Percentiles rank a stretch among this genome's conserved stretches.
phyloP scores from a whole-genome alignment of 148 eudicot genomes.

The Arctostaphylos glauca region DNA sequence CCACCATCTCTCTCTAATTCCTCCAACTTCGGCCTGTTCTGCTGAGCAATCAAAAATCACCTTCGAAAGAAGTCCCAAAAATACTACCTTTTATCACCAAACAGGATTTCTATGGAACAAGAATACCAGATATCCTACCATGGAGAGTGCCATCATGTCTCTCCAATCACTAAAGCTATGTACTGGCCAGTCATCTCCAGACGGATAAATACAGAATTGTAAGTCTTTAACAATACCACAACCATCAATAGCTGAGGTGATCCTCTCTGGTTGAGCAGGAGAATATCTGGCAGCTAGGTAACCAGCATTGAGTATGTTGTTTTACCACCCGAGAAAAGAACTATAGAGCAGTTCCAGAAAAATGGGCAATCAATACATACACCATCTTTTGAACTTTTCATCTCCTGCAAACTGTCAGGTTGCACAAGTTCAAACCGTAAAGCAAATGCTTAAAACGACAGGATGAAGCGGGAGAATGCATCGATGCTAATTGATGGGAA shows the following conservation, averaged over 20 bases:
- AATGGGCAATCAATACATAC: not conserved
- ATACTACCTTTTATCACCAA: not conserved
- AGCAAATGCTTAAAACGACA: not conserved
- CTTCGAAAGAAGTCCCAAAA: not conserved
- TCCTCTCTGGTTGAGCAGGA: not conserved
- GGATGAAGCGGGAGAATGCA: conserved; percentile 12
- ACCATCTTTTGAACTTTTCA: not conserved
- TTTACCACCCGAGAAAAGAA: not conserved
- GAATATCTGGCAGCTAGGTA: not conserved
- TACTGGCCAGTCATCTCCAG: not conserved
- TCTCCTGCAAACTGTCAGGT: not conserved
- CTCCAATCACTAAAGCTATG: not conserved
- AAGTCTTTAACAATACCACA: not conserved
- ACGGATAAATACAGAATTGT: not conserved
- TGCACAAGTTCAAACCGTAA: not conserved
- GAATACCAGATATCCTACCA: not conserved
- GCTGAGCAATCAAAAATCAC: not conserved
- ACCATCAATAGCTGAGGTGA: not conserved
- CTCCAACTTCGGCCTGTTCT: not conserved
- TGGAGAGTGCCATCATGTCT: not conserved
- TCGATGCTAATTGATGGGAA: not conserved
- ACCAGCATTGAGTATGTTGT: not conserved
- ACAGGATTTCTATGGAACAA: not conserved
- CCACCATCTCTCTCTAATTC: not conserved
- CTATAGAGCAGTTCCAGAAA: conserved; percentile 6